Conservation (phyloP, 208 protist species). For the Blechomonas ayalai region DNA sequence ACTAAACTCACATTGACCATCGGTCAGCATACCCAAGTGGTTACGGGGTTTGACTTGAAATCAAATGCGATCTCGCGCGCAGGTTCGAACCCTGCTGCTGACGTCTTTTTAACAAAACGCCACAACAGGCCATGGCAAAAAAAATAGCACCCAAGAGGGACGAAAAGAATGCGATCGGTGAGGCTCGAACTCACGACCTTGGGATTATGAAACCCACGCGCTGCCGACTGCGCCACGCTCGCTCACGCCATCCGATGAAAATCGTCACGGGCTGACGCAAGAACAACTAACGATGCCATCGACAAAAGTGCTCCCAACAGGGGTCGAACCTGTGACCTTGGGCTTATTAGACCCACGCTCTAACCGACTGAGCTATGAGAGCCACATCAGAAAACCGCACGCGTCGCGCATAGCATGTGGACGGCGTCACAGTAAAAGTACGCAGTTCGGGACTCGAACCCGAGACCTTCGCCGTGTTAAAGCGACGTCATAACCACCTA, state of each 20-base stretch:
- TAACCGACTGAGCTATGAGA: conserved; percentile 71
- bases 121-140: too few species aligned
- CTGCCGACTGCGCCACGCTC: conserved; percentile 92
- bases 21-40: conserved; percentile 84
- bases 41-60: conserved; percentile 90
- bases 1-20: too few species aligned
- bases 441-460: conserved; percentile 83
- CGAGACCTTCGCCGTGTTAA: conserved; percentile 91
- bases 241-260: too few species aligned
- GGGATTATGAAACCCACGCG: conserved; percentile 94
- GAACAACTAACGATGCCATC: too few species aligned
- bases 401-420: too few species aligned
- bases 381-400: too few species aligned
- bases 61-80: conserved; percentile 87
- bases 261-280: too few species aligned
- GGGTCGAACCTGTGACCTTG: conserved; percentile 67
- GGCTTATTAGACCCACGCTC: conserved; percentile 67
- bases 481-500: conserved; percentile 92
- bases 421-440: too few species aligned
- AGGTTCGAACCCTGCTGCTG: conserved; percentile 85
- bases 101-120: conserved; percentile 20
- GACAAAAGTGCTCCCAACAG: conserved; percentile 53
- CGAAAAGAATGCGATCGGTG: conserved; percentile 43
- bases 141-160: neutral
- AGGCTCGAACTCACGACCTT: conserved; percentile 93